These are phyloP conservation scores for Pythium aristosporum DNA, from an alignment of 352 stramenopile species.

Conservation along the genomic window DNA sequence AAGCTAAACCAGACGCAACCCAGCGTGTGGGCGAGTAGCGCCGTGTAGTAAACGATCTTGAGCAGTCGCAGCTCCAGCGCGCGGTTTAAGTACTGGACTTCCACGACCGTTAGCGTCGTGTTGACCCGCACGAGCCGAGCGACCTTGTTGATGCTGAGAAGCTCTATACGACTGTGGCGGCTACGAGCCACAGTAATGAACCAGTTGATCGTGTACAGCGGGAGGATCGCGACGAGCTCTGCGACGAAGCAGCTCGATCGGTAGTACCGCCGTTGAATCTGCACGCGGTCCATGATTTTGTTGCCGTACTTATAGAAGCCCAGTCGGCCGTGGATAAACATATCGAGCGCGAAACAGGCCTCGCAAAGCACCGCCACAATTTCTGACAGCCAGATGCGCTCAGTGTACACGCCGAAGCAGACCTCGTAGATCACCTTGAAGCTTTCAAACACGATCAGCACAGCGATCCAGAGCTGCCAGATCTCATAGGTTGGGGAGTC, in stretches of 20 bases:
- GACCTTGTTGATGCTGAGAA: conserved; percentile 58
- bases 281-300: conserved; percentile 52
- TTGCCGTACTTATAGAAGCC: conserved; percentile 71
- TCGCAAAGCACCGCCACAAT: conserved; percentile 41
- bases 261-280: conserved; percentile 44
- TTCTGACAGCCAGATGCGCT: not conserved
- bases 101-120: conserved; percentile 21
- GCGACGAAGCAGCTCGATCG: conserved; percentile 33
- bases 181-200: conserved; percentile 1
- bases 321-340: conserved; percentile 46
- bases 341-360: conserved; percentile 41
- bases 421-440: conserved; percentile 47
- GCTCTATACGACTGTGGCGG: conserved; percentile 21
- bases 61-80: conserved; percentile 45
- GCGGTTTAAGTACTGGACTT: conserved; percentile 43
- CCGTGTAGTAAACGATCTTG: conserved; percentile 49
- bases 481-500: conserved; percentile 43
- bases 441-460: conserved; percentile 39
- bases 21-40: conserved; percentile 45
- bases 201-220: conserved; percentile 55
- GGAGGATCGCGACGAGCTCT: conserved; percentile 40
- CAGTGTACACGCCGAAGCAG: conserved; percentile 38
- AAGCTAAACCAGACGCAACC: conserved; percentile 71
- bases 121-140: conserved; percentile 36
- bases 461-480: conserved; percentile 53